These are phyloP conservation scores for Fusarium tupiense DNA, from an alignment of 2,329 filamentous ascomycete genomes.

Conservation along the genomic window DNA sequence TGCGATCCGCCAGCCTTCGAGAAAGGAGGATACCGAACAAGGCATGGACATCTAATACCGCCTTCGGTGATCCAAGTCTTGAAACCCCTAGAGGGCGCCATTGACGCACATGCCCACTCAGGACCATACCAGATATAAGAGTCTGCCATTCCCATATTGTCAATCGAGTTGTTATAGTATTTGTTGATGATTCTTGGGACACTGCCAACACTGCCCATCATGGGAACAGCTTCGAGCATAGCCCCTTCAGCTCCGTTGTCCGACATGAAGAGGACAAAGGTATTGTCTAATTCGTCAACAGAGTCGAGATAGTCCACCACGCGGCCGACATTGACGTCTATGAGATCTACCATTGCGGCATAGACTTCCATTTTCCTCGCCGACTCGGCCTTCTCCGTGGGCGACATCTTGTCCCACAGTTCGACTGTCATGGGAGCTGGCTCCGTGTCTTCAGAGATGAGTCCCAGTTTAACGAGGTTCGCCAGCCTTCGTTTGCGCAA, in stretches of 20 bases:
- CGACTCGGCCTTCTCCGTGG: conserved; percentile 21
- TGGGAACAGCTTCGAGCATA: conserved; percentile 63
- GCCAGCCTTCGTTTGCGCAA: conserved; percentile 56
- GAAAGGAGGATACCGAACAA: conserved; percentile 44
- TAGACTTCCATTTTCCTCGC: conserved; percentile 56
- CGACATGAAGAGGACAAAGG: conserved; percentile 8
- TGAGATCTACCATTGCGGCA: conserved; percentile 66
- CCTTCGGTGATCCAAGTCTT: conserved; percentile 44
- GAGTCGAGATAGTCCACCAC: conserved; percentile 59
- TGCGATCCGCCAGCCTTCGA: conserved; percentile 46
- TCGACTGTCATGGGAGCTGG: conserved; percentile 25
- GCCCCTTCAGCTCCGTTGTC: conserved; percentile 4
- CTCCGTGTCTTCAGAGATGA: conserved; percentile 48
- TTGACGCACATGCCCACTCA: conserved; percentile 59
- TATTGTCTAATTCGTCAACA: background rate
- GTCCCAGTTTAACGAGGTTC: conserved; percentile 53
- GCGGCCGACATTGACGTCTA: conserved; percentile 63
- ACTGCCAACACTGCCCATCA: conserved; percentile 42
- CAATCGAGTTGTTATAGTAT: conserved; percentile 61
- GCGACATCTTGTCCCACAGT: conserved; percentile 10
- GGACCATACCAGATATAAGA: conserved; percentile 71
- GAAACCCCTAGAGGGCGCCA: conserved; percentile 53
- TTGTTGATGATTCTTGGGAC: conserved; percentile 34
- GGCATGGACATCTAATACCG: conserved; percentile 30
- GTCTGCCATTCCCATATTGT: conserved; percentile 65